Conservation (phyloP, 306 rosid genomes). For the Pueraria montana region DNA sequence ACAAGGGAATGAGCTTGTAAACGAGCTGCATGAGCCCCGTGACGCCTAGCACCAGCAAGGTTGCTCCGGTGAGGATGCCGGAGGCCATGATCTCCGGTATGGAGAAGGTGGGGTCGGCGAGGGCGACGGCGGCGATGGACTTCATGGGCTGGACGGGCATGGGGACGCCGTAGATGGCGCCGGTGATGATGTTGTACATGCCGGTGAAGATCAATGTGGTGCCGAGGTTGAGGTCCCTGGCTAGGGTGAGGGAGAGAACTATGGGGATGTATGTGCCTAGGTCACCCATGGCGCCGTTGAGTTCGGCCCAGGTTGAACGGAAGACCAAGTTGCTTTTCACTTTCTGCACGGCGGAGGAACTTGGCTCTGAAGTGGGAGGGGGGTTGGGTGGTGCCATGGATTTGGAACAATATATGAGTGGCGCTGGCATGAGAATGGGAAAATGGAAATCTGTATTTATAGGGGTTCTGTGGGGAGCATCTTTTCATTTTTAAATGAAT, state of each 20-base stretch:
- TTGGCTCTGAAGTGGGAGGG: conserved; percentile 2
- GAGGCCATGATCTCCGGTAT: conserved; percentile 83
- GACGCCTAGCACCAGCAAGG: conserved; percentile 60
- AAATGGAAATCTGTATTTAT: background rate
- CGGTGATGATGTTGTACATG: conserved; percentile 70
- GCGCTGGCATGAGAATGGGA: background rate
- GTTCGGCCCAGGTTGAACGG: conserved; percentile 70
- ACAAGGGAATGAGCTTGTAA: conserved; percentile 64
- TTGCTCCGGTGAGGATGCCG: conserved; percentile 72
- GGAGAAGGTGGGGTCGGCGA: conserved; percentile 61
- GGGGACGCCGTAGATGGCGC: conserved; percentile 81
- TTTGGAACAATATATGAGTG: background rate
- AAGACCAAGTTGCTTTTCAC: conserved; percentile 60
- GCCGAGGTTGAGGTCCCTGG: conserved; percentile 71
- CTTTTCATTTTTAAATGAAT: too few species aligned
- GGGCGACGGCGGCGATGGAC: conserved; percentile 73
- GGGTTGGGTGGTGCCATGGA: conserved; percentile 49
- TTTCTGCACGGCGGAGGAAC: conserved; percentile 44
- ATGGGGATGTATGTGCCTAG: conserved; percentile 87
- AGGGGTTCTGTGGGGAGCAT: background rate
- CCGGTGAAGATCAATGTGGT: conserved; percentile 86
- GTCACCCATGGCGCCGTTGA: conserved; percentile 90
- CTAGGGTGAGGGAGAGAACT: conserved; percentile 68
- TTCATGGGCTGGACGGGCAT: conserved; percentile 97
- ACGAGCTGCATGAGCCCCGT: conserved; percentile 73